Conservation (phyloP, 129 eudicot species). For the Tagetes patula region DNA sequence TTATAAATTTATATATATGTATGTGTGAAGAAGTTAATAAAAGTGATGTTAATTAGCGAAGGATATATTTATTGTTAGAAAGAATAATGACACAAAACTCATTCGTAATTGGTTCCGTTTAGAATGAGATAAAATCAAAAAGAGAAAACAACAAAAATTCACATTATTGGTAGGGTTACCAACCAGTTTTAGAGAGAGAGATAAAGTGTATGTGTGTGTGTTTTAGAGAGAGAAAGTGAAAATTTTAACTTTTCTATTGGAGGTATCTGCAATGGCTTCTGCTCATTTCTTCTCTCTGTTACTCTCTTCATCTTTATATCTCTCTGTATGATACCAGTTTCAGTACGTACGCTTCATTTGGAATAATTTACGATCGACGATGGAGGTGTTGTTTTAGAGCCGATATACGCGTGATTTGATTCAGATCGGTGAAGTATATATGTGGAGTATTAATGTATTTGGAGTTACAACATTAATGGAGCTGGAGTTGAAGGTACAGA, state of each 20-base stretch:
- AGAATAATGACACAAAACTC: too few relatives aligned
- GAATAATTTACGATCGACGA: conserved; percentile 18
- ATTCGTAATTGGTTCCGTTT: too few relatives aligned
- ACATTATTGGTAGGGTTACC: conserved; percentile 27
- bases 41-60: too few relatives aligned
- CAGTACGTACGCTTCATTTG: background rate
- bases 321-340: background rate
- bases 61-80: too few relatives aligned
- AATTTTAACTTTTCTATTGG: conserved; percentile 24
- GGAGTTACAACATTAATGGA: conserved; percentile 10
- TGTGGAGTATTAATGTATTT: conserved; percentile 18
- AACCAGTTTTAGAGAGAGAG: background rate
- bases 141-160: conserved; percentile 17
- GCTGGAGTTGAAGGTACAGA: conserved; percentile 24
- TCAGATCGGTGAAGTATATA: background rate
- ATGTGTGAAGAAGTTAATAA: too few relatives aligned
- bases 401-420: conserved; percentile 8
- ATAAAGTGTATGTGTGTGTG: background rate
- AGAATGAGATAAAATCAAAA: background rate
- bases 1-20: too few relatives aligned
- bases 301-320: conserved; percentile 21
- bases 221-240: conserved; percentile 18
- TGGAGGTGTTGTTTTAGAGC: conserved; percentile 12
- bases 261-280: conserved; percentile 32
- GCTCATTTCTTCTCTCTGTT: background rate